Base-by-base conservation (phyloP, 441 rosid genomes). In the Metrosideros polymorpha region DNA sequence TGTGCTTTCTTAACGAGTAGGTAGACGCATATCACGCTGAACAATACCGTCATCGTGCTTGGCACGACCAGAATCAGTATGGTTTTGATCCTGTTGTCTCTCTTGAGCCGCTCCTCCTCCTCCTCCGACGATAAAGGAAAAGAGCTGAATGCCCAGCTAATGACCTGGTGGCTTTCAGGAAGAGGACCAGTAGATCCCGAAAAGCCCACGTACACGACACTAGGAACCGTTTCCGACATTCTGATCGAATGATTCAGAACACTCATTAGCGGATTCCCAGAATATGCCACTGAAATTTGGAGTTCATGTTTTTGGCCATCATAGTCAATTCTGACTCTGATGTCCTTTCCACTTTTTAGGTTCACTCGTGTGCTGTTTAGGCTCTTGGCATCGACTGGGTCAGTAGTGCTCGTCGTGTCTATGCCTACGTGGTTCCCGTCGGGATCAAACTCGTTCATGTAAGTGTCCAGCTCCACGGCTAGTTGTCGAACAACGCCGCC, bases 401-500 rank as follows among this genome's bases (percentile, higher is more conserved):
- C 50, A 51, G 59, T 76, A 63, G 89, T 89, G 56, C 89, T 89
- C 45, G 83, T 89, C 42, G 91, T 87, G 84, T 85, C 91, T 39
- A 92, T 84, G 27, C 90, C 92, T 7, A 89, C n/a, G 9, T 88
- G 92, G 84, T 92, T 92, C 10, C 29, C 90, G 24, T 92, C 89
- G 9, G 86, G 88, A 88, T 90, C 92, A 35, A 89, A 91, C 53
- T 90, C 91, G 25, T 91, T 92, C 88, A 82, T 87, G 86, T 88
- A 91, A 32, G 94, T 89, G 89, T 92, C 92, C 14, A 91, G 61
- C 89, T 90, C 92, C 52, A 91, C 87, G 6, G 90, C 94, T 85
- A 90, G 50, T 71, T 91, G 92, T 39, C 17, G 83, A 63, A 89
- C 85, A 29, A 77, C n/a, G 4, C 89, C 90, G 82, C 82, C 90